Percentiles rank a stretch among this genome's conserved stretches.
Evolutionary conservation across 441 rosid genomes (phyloP).

Genomic region (Sinapis alba): DNA sequence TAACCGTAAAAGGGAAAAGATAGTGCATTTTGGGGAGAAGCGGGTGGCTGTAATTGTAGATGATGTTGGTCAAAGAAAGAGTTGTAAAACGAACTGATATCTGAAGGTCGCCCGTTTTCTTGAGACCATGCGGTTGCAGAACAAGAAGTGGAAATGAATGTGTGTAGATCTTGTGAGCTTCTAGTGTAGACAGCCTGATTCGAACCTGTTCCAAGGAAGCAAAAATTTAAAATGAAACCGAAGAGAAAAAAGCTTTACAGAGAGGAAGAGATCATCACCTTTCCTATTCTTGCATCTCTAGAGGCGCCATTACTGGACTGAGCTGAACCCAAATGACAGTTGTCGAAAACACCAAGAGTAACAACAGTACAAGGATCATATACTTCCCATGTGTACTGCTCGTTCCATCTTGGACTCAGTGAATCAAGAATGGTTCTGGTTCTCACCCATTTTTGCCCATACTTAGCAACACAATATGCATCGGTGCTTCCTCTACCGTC

Average conservation of each 20-base stretch:
- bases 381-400: constrained; percentile 77
- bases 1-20: constrained; percentile 61
- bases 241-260: not conserved
- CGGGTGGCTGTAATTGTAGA: constrained; percentile 55
- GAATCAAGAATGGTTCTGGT: constrained; percentile 59
- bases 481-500: constrained; percentile 61
- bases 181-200: constrained; percentile 60
- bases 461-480: constrained; percentile 65
- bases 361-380: constrained; percentile 74
- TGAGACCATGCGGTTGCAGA: constrained; percentile 60
- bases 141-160: constrained; percentile 66
- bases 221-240: not conserved
- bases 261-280: constrained; percentile 45
- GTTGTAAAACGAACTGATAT: constrained; percentile 60
- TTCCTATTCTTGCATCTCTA: constrained; percentile 61
- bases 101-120: constrained; percentile 68
- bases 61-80: constrained; percentile 55
- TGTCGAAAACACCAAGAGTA: constrained; percentile 59
- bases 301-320: constrained; percentile 31
- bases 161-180: constrained; percentile 60
- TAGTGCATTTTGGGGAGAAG: constrained; percentile 78
- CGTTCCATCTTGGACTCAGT: constrained; percentile 61
- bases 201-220: constrained; percentile 30
- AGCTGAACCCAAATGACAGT: constrained; percentile 54
- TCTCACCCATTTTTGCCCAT: constrained; percentile 75